A percentile compares a stretch with the other conserved stretches of the same genome.
phyloP scores from a whole-genome alignment of 2,329 filamentous ascomycete genomes.

The Tolypocladium paradoxum region DNA sequence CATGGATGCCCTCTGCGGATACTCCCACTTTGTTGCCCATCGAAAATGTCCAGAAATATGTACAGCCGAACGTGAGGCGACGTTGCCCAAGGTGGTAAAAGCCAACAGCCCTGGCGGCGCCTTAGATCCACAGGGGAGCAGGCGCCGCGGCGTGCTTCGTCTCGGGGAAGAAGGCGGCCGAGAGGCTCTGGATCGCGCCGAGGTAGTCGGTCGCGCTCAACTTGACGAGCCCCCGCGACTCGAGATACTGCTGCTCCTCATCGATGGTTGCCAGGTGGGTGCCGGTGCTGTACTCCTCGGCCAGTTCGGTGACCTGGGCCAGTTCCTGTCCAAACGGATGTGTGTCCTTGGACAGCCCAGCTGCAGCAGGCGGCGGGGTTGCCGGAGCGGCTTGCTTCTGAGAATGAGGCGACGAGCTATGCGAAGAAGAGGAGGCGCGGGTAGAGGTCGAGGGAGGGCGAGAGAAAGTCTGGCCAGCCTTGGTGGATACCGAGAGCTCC shows the following conservation, averaged over 20 bases:
- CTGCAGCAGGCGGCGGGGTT: conserved; percentile 25
- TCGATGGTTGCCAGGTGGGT: conserved; percentile 51
- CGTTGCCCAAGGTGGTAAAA: background rate
- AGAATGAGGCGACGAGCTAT: conserved; percentile 17
- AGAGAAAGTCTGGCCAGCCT: conserved; percentile 45
- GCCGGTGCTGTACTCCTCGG: conserved; percentile 69
- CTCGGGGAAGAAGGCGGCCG: conserved; percentile 47
- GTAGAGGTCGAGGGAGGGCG: conserved; percentile 47
- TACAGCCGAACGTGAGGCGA: conserved; percentile 16
- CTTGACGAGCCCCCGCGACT: conserved; percentile 57
- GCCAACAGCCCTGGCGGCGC: background rate
- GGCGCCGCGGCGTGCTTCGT: conserved; percentile 19
- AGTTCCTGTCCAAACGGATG: conserved; percentile 86
- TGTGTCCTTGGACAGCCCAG: conserved; percentile 21
- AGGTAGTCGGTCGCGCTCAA: conserved; percentile 78
- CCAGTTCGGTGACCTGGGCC: conserved; percentile 84
- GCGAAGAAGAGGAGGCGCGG: conserved; percentile 36
- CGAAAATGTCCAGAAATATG: conserved; percentile 16
- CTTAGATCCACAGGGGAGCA: conserved; percentile 39
- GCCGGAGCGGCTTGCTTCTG: conserved; percentile 17
- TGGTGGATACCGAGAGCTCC: conserved; percentile 41
- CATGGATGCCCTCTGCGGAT: background rate
- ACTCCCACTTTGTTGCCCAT: background rate
- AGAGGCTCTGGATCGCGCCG: conserved; percentile 62
- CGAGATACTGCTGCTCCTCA: conserved; percentile 56